phyloP scores from a whole-genome alignment of 441 rosid genomes.

The Flueggea neowawraea region DNA sequence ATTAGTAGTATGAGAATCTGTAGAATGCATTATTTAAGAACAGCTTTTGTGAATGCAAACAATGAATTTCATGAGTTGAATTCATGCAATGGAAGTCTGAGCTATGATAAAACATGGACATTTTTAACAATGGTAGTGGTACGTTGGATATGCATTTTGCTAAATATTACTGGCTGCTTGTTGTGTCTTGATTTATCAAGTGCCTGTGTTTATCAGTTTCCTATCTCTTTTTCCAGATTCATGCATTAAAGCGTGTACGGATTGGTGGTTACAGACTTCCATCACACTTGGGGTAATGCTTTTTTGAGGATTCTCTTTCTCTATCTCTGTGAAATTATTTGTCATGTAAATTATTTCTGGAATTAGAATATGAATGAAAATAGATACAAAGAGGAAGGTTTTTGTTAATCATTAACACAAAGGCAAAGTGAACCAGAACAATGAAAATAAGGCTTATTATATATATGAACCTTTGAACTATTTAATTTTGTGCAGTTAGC shows the following conservation, averaged over 20 bases:
- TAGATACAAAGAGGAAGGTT: too few relatives aligned
- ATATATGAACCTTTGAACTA: too few relatives aligned
- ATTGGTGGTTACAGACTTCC: conserved; percentile 94
- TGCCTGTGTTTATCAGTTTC: not conserved
- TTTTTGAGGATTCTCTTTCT: not conserved
- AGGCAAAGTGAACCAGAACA: too few relatives aligned
- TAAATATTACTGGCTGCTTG: not conserved
- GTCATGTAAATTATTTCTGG: too few relatives aligned
- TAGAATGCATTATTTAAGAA: too few relatives aligned
- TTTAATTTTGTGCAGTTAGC: too few relatives aligned
- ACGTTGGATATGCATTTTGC: not conserved
- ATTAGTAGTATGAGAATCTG: too few relatives aligned
- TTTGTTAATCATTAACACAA: too few relatives aligned
- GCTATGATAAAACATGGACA: not conserved
- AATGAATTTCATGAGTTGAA: too few relatives aligned
- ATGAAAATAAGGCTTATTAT: too few relatives aligned
- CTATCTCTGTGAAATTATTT: not conserved
- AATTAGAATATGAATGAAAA: too few relatives aligned
- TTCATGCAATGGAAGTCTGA: not conserved
- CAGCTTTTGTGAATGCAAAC: too few relatives aligned
- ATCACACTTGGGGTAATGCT: conserved; percentile 80
- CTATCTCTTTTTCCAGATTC: conserved; percentile 42
- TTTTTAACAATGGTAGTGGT: not conserved
- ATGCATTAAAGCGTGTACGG: conserved; percentile 71
- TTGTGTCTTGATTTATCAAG: not conserved